Percentiles rank a stretch among this genome's conserved stretches.
Evolutionary conservation across 306 rosid genomes (phyloP).

Genomic region (Bauhinia variegata): DNA sequence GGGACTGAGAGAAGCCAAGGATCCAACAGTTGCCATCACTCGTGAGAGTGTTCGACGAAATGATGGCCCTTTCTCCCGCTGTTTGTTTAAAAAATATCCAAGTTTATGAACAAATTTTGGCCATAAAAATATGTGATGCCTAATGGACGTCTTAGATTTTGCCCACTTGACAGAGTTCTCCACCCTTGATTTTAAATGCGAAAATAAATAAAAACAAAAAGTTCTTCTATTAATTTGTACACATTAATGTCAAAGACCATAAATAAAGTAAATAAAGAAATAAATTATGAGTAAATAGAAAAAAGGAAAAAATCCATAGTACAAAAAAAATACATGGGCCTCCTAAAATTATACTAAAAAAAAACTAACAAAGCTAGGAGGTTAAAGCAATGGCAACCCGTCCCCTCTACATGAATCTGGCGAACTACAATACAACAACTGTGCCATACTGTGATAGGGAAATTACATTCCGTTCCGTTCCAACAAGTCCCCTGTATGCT

Average conservation of each 20-base stretch:
- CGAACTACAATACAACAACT: conserved; percentile 33
- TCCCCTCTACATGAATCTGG: conserved; percentile 9
- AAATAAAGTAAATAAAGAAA: background rate
- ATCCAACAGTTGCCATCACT: conserved; percentile 48
- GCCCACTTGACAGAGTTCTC: too few relatives aligned
- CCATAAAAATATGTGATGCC: conserved; percentile 38
- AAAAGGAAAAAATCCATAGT: too few relatives aligned
- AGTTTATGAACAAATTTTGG: conserved; percentile 10
- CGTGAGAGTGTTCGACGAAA: background rate
- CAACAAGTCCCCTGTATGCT: background rate
- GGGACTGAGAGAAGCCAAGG: conserved; percentile 44
- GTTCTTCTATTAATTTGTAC: too few relatives aligned
- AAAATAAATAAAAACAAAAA: too few relatives aligned
- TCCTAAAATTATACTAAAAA: conserved; percentile 24
- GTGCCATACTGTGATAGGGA: conserved; percentile 1
- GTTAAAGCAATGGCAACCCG: too few relatives aligned
- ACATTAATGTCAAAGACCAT: too few relatives aligned
- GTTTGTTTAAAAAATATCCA: conserved; percentile 40
- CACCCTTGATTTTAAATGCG: too few relatives aligned
- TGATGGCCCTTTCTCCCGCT: background rate
- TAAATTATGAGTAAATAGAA: background rate
- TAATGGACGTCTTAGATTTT: too few relatives aligned
- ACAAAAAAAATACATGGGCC: background rate
- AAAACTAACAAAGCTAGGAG: too few relatives aligned
- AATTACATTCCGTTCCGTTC: background rate